Evolutionary conservation across 345 rosid genomes (phyloP), one percentile per base, ranked within the genome.

Genomic region (Eucalyptus marginata): DNA sequence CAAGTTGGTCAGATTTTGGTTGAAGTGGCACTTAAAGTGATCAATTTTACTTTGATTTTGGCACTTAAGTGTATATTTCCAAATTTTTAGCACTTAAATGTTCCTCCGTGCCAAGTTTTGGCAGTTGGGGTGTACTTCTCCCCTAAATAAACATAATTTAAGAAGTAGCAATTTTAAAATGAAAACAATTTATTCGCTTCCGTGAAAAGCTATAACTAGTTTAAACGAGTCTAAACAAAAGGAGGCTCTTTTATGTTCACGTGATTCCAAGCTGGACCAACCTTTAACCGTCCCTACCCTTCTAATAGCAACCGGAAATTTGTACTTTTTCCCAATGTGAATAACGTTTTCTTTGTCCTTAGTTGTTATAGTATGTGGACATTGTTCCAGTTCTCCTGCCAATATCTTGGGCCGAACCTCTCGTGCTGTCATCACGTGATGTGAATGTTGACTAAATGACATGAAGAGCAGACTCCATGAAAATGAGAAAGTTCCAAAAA

Each of bases 341-440:
- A 25, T 13, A 12, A 27, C 33, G 16, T 62, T 62, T 62, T 27
- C 31, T 62, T 62, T 62, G 68, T 62, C 68, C 68, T 5, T 27
- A 13, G 68, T 13, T 9, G 6, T 89, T 46, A 10, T 88, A 88
- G 40, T 96, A 98, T 98, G 98, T 96, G 92, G 99, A 95, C 22
- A 94, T 96, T 87, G 99, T 98, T 98, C n/a, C 95, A 95, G 89
- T 96, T 98, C 87, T 97, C 97, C 2, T 95, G 96, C 94, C 95
- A 94, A 92, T 95, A 92, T 96, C 96, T 99, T 0, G 97, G 97
- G 64, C 89, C 95, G 99, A 91, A 94, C 97, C 56, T 93, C 99
- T 43, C 99, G 97, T 2, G 95, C 99, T 10, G 99, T 97, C 91
- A 96, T 96, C 80, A 95, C 99, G 90, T 97, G 94, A 89, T 33